Evolutionary conservation across 2,329 filamentous ascomycete genomes (phyloP), one percentile per base, ranked within the genome.

Genomic region (Colletotrichum simmondsii): DNA sequence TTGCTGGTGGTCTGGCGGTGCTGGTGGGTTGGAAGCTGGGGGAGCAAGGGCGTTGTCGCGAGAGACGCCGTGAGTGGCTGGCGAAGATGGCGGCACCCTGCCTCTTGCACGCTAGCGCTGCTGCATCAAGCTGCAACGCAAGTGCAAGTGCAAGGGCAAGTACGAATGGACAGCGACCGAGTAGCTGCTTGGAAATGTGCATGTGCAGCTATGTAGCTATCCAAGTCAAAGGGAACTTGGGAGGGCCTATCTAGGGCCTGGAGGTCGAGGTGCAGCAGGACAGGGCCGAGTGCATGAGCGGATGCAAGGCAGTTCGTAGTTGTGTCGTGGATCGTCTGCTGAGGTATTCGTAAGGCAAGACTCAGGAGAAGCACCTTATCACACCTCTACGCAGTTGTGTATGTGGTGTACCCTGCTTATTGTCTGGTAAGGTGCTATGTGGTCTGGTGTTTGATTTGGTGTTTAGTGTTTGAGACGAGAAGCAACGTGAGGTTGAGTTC

Each of bases 21-120:
- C 59, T 42, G 42, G 32, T 24, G 32, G 26, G 19, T 22, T n/a
- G 16, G 19, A 49, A 49, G 19, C 42, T 49, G 42, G 42, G 42
- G 65, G 46, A 53, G 49, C 65, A 70, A 66, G 65, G 70, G 67
- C 35, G 46, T 66, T 71, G 71, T 61, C 32, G 56, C 22, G 61
- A 65, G 35, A 54, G 24, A 56, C 26, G 22, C 53, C 16, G 46
- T 73, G 71, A 73, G 11, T 73, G 67, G 57, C 28, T 28, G 35
- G 46, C 6, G 53, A 28, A 19, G 11, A 60, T 59, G n/a, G 35
- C 46, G 46, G 52, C 68, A 57, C 71, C 42, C 49, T 73, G 61
- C 61, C 62, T 67, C 24, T 62, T 67, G 68, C 49, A 58, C 32
- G 11, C 52, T 72, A 71, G 71, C 71, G 71, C 67, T n/a, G 52